These are phyloP conservation scores for Aquilaria agallochum DNA, from an alignment of 441 rosid species.

Conservation along the genomic window DNA sequence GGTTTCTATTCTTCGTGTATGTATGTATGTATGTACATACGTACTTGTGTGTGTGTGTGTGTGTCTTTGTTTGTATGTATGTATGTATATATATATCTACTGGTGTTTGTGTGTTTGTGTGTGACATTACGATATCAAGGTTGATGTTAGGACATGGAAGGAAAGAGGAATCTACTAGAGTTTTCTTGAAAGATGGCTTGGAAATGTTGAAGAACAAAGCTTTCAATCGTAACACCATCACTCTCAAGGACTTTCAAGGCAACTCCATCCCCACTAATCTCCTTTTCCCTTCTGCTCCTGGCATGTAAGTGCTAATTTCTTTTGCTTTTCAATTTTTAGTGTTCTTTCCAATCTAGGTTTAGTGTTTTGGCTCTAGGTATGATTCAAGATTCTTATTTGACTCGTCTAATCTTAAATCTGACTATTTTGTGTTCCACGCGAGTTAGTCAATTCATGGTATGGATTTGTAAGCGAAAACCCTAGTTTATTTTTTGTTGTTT, in stretches of 20 bases:
- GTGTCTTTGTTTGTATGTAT: neutral
- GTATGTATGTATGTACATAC: no score
- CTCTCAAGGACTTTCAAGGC: slow-evolving; percentile 90
- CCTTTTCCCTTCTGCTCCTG: slow-evolving; percentile 89
- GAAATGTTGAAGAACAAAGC: slow-evolving; percentile 83
- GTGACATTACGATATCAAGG: slow-evolving; percentile 7
- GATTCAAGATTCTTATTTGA: slow-evolving; percentile 8
- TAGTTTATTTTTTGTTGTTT: slow-evolving; percentile 7
- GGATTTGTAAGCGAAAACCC: slow-evolving; percentile 17
- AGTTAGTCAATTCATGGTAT: neutral
- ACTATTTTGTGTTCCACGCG: neutral
- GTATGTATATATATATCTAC: neutral
- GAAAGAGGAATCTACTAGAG: no score
- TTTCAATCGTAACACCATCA: slow-evolving; percentile 66
- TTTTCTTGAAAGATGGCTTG: neutral
- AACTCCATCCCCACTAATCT: slow-evolving; percentile 86
- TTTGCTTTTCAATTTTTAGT: neutral
- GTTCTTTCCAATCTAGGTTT: neutral
- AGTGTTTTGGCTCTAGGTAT: neutral
- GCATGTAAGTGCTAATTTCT: slow-evolving; percentile 53
- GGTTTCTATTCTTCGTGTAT: slow-evolving; percentile 7
- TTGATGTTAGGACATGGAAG: no score
- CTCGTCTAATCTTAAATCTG: slow-evolving; percentile 16
- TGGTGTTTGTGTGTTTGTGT: neutral
- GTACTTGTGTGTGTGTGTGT: no score